Conservation (phyloP, 2,329 filamentous ascomycete species). For the Sclerotinia spermophila region DNA sequence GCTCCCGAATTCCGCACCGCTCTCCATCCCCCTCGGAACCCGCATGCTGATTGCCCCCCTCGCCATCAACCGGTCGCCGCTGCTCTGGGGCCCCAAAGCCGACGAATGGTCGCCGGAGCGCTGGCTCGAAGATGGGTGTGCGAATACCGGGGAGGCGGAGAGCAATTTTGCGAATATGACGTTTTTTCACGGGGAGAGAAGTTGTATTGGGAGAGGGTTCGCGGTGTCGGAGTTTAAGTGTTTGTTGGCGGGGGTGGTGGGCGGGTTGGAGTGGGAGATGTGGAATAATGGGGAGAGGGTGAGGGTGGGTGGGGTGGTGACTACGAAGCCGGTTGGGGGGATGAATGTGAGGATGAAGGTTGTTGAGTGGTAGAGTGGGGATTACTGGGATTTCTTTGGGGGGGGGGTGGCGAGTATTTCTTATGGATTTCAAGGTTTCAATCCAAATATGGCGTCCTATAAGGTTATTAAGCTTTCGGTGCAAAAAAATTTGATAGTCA, state of each 20-base stretch:
- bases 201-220: constrained; percentile 79
- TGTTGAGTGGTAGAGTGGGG: not conserved
- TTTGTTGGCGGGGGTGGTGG: constrained; percentile 6
- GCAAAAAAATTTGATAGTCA: not conserved
- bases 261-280: constrained; percentile 24
- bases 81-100: constrained; percentile 59
- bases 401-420: too few relatives aligned
- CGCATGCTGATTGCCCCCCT: constrained; percentile 51
- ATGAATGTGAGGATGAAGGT: constrained; percentile 18
- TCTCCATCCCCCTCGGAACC: constrained; percentile 57
- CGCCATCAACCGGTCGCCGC: constrained; percentile 53
- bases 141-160: constrained; percentile 59
- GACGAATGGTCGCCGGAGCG: constrained; percentile 57
- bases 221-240: constrained; percentile 68
- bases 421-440: not conserved
- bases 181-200: constrained; percentile 79
- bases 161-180: constrained; percentile 77
- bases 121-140: constrained; percentile 41
- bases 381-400: too few relatives aligned
- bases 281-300: constrained; percentile 41
- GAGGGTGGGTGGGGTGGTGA: constrained; percentile 54
- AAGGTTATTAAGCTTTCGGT: not conserved
- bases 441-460: not conserved
- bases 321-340: constrained; percentile 25
- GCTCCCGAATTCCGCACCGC: constrained; percentile 52